A percentile compares a stretch with the other conserved stretches of the same genome.
phyloP scores from a whole-genome alignment of 2,329 filamentous ascomycete species.

The Aspergillus sclerotialis region DNA sequence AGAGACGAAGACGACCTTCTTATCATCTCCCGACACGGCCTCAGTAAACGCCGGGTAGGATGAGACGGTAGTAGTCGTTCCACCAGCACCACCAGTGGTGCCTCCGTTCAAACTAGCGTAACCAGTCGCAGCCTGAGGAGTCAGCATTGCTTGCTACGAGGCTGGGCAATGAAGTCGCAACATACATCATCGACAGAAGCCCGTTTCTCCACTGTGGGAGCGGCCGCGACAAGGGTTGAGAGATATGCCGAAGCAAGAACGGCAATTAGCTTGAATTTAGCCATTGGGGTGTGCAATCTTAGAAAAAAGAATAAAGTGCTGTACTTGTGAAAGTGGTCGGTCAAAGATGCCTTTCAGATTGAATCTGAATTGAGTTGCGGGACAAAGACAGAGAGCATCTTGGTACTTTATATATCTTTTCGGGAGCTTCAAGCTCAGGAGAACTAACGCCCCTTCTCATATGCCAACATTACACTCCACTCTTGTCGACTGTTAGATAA shows the following conservation, averaged over 20 bases:
- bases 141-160: constrained; percentile 1
- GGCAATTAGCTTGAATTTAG: constrained; percentile 17
- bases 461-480: too few relatives aligned
- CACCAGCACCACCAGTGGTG: constrained; percentile 51
- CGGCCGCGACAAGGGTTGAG: constrained; percentile 14
- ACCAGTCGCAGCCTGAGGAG: constrained; percentile 25
- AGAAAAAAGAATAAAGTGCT: too few relatives aligned
- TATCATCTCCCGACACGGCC: constrained; percentile 42
- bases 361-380: too few relatives aligned
- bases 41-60: constrained; percentile 44
- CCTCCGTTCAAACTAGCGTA: constrained; percentile 45
- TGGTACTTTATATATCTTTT: too few relatives aligned
- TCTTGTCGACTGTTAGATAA: too few relatives aligned
- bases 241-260: constrained; percentile 12
- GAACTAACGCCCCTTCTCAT: too few relatives aligned
- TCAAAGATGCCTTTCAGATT: too few relatives aligned
- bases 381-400: too few relatives aligned
- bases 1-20: constrained; percentile 41
- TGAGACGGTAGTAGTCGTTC: constrained; percentile 49
- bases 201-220: constrained; percentile 22
- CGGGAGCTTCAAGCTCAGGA: too few relatives aligned
- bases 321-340: too few relatives aligned
- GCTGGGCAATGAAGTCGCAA: neutral
- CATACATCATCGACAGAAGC: constrained; percentile 18
- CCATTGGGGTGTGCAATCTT: too few relatives aligned